A percentile compares a stretch with the other conserved stretches of the same genome.
Evolutionary conservation across 164 flowering plant genomes (phyloP).

Genomic region (Chimonanthus salicifolius): DNA sequence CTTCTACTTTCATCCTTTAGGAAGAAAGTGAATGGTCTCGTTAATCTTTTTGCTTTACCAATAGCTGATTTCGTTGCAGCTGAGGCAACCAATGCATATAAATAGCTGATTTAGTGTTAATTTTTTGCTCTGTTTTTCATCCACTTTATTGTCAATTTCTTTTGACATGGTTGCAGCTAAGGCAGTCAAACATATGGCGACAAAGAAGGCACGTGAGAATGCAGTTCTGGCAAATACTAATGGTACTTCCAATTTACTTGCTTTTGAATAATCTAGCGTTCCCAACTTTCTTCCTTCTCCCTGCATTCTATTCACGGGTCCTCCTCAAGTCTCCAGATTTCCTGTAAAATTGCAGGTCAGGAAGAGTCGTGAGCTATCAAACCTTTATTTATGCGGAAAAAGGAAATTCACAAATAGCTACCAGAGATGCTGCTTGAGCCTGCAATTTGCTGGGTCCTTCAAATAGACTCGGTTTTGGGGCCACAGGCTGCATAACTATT

Average conservation of each 20-base stretch:
- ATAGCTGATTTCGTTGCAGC: not conserved
- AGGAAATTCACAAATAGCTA: no score
- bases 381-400: not conserved
- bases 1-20: no score
- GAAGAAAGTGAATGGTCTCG: no score
- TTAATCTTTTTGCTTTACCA: not conserved
- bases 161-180: constrained; percentile 31
- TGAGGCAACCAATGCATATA: not conserved
- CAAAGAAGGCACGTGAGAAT: constrained; percentile 28
- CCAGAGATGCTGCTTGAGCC: no score
- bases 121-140: not conserved
- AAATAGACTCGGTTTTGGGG: no score
- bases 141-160: not conserved
- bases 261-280: not conserved
- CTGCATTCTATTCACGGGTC: not conserved
- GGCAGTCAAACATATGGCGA: constrained; percentile 28
- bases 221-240: constrained; percentile 3
- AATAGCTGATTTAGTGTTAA: not conserved
- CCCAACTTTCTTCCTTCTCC: not conserved
- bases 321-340: not conserved
- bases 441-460: no score
- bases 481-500: no score
- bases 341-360: not conserved
- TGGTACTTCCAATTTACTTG: constrained; percentile 10
- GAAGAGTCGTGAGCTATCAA: not conserved